Conservation (phyloP, 2,329 filamentous ascomycete genomes). For the Tolypocladium amazonense region DNA sequence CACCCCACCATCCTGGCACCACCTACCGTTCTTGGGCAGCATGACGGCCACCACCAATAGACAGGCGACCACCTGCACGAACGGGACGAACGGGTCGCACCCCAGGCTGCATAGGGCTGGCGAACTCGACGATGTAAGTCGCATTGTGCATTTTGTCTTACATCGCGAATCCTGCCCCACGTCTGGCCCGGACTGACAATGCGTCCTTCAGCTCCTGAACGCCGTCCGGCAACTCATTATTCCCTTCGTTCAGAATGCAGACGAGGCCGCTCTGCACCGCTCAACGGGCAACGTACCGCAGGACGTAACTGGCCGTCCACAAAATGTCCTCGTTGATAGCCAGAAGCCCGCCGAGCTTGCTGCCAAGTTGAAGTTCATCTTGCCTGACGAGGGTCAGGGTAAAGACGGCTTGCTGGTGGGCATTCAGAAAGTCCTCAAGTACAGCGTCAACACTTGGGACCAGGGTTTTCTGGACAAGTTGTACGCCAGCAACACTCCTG, state of each 20-base stretch:
- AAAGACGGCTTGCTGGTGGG: slow-evolving; percentile 65
- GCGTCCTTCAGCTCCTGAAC: slow-evolving; percentile 46
- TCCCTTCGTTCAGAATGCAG: slow-evolving; percentile 60
- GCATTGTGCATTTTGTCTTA: background rate
- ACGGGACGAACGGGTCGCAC: slow-evolving; percentile 10
- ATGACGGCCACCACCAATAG: slow-evolving; percentile 13
- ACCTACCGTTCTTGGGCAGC: slow-evolving; percentile 1
- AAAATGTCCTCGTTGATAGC: slow-evolving; percentile 54
- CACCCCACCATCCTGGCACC: background rate
- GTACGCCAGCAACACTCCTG: slow-evolving; percentile 81
- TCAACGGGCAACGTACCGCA: slow-evolving; percentile 36
- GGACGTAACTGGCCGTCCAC: slow-evolving; percentile 24
- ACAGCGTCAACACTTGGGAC: slow-evolving; percentile 97
- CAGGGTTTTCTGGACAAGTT: slow-evolving; percentile 95
- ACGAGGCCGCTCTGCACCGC: slow-evolving; percentile 46
- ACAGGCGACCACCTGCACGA: slow-evolving; percentile 6
- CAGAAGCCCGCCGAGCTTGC: slow-evolving; percentile 47
- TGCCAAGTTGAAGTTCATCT: slow-evolving; percentile 44
- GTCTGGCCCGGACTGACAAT: slow-evolving; percentile 12
- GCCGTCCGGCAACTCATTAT: slow-evolving; percentile 58
- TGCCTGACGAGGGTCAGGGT: slow-evolving; percentile 49
- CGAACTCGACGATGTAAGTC: slow-evolving; percentile 19
- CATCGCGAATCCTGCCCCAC: background rate
- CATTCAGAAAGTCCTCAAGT: slow-evolving; percentile 61
- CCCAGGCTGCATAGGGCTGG: slow-evolving; percentile 18